Evolutionary conservation across 1,284 basidiomycete genomes (phyloP).

Genomic region (Trichosporon sp.): DNA sequence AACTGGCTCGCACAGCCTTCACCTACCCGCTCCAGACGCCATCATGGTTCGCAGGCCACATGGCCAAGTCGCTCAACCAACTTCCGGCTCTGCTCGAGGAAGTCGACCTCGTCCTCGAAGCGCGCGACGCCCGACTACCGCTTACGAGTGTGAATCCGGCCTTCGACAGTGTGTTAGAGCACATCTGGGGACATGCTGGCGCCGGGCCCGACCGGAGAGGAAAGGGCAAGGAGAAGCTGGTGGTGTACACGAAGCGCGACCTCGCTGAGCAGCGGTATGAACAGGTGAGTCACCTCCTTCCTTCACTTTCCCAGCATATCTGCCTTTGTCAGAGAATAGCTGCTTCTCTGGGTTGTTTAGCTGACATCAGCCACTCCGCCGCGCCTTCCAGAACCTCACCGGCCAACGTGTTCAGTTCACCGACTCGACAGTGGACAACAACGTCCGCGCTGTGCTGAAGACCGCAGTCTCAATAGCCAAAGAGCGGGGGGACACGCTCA

Average conservation of each 20-base stretch:
- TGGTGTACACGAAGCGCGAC: constrained; percentile 92
- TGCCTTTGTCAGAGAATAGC: too few species aligned
- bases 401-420: constrained; percentile 53
- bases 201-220: constrained; percentile 31
- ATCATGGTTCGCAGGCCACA: constrained; percentile 97
- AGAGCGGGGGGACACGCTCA: constrained; percentile 13
- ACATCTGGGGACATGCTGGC: constrained; percentile 33
- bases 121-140: constrained; percentile 85
- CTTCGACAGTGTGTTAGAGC: constrained; percentile 60
- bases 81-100: constrained; percentile 69
- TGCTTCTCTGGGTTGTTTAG: too few species aligned
- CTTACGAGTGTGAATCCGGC: constrained; percentile 88
- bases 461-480: constrained; percentile 39
- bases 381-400: constrained; percentile 48
- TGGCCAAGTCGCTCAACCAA: constrained; percentile 77
- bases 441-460: constrained; percentile 49
- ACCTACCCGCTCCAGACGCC: constrained; percentile 55
- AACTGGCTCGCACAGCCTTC: constrained; percentile 33
- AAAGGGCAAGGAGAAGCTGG: constrained; percentile 62
- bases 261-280: constrained; percentile 78
- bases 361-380: constrained; percentile 45
- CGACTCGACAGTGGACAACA: constrained; percentile 49
- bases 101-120: constrained; percentile 88
- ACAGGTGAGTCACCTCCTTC: constrained; percentile 55
- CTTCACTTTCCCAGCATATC: too few species aligned